Evolutionary conservation across 116 monocot species (phyloP), one percentile per base, ranked within the genome.

Genomic region (Papilionanthe hybrid): DNA sequence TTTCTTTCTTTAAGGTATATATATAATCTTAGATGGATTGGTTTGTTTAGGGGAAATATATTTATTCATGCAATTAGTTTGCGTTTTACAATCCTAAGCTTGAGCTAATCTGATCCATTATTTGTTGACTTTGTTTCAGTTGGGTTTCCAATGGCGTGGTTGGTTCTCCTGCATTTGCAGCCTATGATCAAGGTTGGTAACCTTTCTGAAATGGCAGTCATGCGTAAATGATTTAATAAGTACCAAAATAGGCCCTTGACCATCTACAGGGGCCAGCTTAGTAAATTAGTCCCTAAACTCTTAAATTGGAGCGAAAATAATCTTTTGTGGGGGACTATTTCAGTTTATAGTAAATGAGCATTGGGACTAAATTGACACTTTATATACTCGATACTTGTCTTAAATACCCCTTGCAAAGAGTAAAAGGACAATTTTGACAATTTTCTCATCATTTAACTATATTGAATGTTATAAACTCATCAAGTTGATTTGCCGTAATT

Each of bases 161-260:
- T 78, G 98, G 98, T 56, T 99, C 98, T 80, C 98, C 98, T 25
- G 98, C 98, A 81, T 99, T 99, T 89, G 98, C 98, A 15, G 98
- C 98, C 27, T 95, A 83, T 85, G 98, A 99, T 85, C 98, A 99
- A 93, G 98, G 98, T 99, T 78, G 18, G 22, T 49, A 73, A 44
- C 22, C 42, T 42, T 44, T 73, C 44, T 73, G 44, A 20, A 73
- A 73, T 71, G 71, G 41, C 5, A 41, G 17, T 37, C 17, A 25
- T 12, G 1, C 9, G 4, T 13, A 29, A 17, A 13, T 12, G 4
- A 75, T 49, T 37, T 37, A 37, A 37, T 37, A 4, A 37, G 37
- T 37, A 4, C 4, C 37, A 37, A 37, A 37, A 37, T 32, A 37
- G 37, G 4, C 37, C 37, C 37, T 37, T 37, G 37, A 37, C 37